Conservation (phyloP, 1,139 yeast species). For the Arxiozyma heterogenica region DNA sequence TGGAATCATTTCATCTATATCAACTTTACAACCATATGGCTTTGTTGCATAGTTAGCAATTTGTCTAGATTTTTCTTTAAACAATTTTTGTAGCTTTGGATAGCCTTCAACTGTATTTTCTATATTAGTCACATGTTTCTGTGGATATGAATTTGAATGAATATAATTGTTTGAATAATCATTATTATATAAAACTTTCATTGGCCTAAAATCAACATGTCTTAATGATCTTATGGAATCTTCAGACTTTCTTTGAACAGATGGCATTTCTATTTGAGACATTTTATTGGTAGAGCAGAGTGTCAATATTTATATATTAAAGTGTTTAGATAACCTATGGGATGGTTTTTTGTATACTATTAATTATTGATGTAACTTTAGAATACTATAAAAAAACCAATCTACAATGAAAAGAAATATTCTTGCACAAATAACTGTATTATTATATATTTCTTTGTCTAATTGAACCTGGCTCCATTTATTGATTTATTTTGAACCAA, state of each 20-base stretch:
- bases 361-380: too few relatives aligned
- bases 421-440: neutral
- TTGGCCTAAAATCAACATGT: constrained; percentile 21
- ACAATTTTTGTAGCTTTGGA: constrained; percentile 66
- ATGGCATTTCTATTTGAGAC: neutral
- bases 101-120: constrained; percentile 68
- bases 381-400: neutral
- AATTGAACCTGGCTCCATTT: neutral
- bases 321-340: neutral
- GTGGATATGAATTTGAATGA: constrained; percentile 54
- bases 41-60: constrained; percentile 43
- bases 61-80: constrained; percentile 50
- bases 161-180: constrained; percentile 67
- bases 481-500: neutral
- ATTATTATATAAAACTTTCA: constrained; percentile 32
- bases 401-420: neutral
- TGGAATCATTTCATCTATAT: constrained; percentile 45
- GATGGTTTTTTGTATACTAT: neutral
- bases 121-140: constrained; percentile 54
- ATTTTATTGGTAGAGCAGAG: neutral
- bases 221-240: constrained; percentile 3
- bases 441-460: too few relatives aligned
- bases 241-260: neutral
- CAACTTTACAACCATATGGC: constrained; percentile 58
- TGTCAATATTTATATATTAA: neutral